Base-by-base conservation (phyloP, 106 monocot genomes). In the Platanthera guangdongensis region DNA sequence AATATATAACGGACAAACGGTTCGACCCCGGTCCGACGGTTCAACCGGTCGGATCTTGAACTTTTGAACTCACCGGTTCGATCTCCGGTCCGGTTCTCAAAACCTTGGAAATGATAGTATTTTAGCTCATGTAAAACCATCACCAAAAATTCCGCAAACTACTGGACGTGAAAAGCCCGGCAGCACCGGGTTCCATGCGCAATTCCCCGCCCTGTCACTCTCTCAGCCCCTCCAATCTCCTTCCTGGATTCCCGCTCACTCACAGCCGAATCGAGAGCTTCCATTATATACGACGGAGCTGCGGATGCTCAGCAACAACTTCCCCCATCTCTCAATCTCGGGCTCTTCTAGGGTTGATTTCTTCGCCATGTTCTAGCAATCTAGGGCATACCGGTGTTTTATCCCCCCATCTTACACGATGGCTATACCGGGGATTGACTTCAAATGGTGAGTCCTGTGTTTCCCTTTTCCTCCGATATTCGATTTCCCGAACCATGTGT, bases 381-480 rank as follows among this genome's bases (percentile, higher is more conserved):
- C 14, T 70, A 70, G 70, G 70, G 70, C 47, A 47, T 70, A 15
- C 15, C 10, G 16, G 47, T 47, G 47, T 47, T 47, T 11, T 10
- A 0, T 65, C 11, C 32, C 8, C 47, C 47, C 18, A 12, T 32
- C 13, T 71, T 11, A 71, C 30, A 21, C 74, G 21, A 89, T 92
- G 91, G 85, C 97, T 69, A 91, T 92, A 74, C 81, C 88, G 48
- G 94, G 97, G 15, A 81, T 94, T 57, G 92, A 99, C 88, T 94
- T 99, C 82, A 99, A 99, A 88, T 99, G 97, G 97, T 94, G 28
- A 75, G 86, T 78, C 52, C 7, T 14, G 52, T 48, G 16, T 21
- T 2, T 59, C 51, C 6, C 67, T 4, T 47, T 50, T 8, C 1
- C 13, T 2, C 47, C 0, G 4, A 21, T 18, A 28, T 74, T 77